Evolutionary conservation across 768 basidiomycete genomes (phyloP).

Genomic region (Kwoniella bestiolae): DNA sequence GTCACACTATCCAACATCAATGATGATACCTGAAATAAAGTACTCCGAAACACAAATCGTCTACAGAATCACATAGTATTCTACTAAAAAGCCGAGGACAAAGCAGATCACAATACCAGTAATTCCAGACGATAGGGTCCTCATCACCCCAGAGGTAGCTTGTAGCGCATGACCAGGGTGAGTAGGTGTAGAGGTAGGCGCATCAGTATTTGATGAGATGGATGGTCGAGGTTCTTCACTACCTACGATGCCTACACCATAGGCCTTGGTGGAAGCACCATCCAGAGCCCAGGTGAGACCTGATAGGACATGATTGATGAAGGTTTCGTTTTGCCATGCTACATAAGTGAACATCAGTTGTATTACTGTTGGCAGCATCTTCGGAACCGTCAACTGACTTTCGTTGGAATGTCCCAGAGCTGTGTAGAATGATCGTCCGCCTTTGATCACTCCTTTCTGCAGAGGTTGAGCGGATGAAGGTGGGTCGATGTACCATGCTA

Average conservation of each 20-base stretch:
- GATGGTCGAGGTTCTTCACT: slow-evolving; percentile 39
- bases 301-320: slow-evolving; percentile 72
- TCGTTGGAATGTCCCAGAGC: slow-evolving; percentile 76
- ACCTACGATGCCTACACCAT: slow-evolving; percentile 71
- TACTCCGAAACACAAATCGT: too few species aligned
- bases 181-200: slow-evolving; percentile 1
- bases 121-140: neutral
- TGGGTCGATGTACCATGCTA: slow-evolving; percentile 79
- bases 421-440: slow-evolving; percentile 83
- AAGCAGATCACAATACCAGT: neutral
- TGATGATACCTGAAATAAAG: too few species aligned
- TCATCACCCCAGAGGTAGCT: slow-evolving; percentile 2
- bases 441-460: slow-evolving; percentile 54
- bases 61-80: neutral
- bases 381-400: slow-evolving; percentile 56
- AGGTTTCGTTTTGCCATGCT: slow-evolving; percentile 66
- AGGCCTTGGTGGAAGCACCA: slow-evolving; percentile 72
- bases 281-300: slow-evolving; percentile 75
- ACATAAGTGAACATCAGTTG: neutral
- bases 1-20: neutral
- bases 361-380: neutral
- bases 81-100: neutral
- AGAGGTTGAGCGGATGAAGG: slow-evolving; percentile 68
- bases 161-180: neutral
- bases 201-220: too few species aligned